A percentile compares a stretch with the other conserved stretches of the same genome.
Evolutionary conservation across 768 basidiomycete genomes (phyloP).

Genomic region (Multifurca ochricompacta): DNA sequence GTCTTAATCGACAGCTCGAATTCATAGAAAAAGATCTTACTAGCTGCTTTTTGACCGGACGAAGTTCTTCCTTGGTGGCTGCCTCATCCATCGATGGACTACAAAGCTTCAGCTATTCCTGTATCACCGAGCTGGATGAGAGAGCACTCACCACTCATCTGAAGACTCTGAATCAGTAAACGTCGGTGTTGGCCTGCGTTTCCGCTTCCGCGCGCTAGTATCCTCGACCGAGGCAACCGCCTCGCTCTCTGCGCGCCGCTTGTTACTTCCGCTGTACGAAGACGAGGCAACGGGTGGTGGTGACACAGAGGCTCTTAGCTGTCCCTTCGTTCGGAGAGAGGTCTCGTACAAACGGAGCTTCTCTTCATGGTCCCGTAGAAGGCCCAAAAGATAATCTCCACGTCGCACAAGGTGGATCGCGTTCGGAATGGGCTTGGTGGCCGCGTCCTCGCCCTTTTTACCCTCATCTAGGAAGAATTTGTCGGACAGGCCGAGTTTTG

Average conservation of each 20-base stretch:
- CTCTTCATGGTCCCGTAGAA: slow-evolving; percentile 83
- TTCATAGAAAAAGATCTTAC: slow-evolving; percentile 36
- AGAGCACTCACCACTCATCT: slow-evolving; percentile 72
- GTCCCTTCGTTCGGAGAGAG: slow-evolving; percentile 62
- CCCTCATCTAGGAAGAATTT: slow-evolving; percentile 99
- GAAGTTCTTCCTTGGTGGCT: slow-evolving; percentile 86
- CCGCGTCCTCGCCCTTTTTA: slow-evolving; percentile 84
- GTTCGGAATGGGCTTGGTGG: slow-evolving; percentile 87
- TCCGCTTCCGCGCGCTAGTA: slow-evolving; percentile 61
- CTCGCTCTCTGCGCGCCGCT: slow-evolving; percentile 80
- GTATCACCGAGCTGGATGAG: background rate
- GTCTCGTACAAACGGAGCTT: slow-evolving; percentile 85
- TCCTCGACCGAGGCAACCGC: slow-evolving; percentile 78
- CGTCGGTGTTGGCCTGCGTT: slow-evolving; percentile 91
- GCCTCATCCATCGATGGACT: slow-evolving; percentile 95
- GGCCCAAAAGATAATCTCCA: slow-evolving; percentile 84
- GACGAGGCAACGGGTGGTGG: slow-evolving; percentile 74
- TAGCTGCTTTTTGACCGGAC: slow-evolving; percentile 95
- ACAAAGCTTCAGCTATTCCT: slow-evolving; percentile 9
- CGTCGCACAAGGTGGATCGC: slow-evolving; percentile 97
- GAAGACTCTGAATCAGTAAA: slow-evolving; percentile 94
- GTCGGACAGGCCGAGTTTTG: slow-evolving; percentile 70
- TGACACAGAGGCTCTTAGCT: slow-evolving; percentile 63
- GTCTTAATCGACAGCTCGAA: slow-evolving; percentile 4
- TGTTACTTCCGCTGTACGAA: slow-evolving; percentile 50